Base-by-base conservation (phyloP, 169 alveolate species). In the Plasmodium sp. region DNA sequence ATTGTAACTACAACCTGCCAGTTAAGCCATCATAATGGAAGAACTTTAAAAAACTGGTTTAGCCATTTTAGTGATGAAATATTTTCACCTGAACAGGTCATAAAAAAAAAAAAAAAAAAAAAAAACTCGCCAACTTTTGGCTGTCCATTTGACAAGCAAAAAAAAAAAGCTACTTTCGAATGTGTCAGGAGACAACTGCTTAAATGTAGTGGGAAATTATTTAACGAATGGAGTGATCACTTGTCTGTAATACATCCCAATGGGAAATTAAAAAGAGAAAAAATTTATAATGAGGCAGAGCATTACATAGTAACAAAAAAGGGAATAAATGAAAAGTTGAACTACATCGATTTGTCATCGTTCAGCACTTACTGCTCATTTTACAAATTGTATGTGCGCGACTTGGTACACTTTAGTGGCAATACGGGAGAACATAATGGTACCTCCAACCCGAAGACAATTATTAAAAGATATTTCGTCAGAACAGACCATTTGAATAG, bases 401-500 rank as follows among this genome's bases (percentile, higher is more conserved):
- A 90, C 36, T 27, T 79, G 82, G 34, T 90, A 22, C 33, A 84
- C 48, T 62, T 39, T 90, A 16, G 83, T 67, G 33, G 7, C 12
- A 62, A 80, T 27, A 62, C 48, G 45, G 73, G n/a, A 3, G 84
- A 6, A 39, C 18, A 79, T 74, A 62, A 80, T 62, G 48, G 72
- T 7, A 67, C 77, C 56, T 14, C 71, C 22, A 10, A 45, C 41
- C 43, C 62, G 54, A 48, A 48, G 79, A 74, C 48, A 10, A 84
- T 73, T 34, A n/a, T n/a, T 14, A 90, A 90, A 81, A 56, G 94
- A 74, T 90, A 79, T 62, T 90, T 90, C 67, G 79, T 90, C 81
- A 90, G 80, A 79, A 80, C 94, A 22, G 91, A 90, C 82, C 94
- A 90, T n/a, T 81, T 90, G 82, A 90, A 90, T 62, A 90, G 94